Conservation (phyloP, 2,329 filamentous ascomycete genomes). For the Exophiala xenobiotica region DNA sequence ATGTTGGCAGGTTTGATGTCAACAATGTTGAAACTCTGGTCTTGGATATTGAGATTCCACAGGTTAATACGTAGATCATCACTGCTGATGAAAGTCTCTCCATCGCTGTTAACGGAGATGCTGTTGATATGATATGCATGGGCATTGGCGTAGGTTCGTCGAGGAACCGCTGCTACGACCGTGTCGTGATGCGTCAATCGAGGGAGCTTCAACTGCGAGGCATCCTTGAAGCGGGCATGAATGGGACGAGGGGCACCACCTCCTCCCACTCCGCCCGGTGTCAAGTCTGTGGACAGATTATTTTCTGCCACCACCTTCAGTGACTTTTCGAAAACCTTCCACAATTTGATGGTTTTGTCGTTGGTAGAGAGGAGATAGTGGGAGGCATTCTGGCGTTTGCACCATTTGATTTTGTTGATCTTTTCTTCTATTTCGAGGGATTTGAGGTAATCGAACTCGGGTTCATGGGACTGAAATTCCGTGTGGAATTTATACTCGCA, state of each 20-base stretch:
- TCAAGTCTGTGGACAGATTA: conserved; percentile 92
- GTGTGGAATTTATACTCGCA: conserved; percentile 99
- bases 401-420: conserved; percentile 99
- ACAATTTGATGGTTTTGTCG: conserved; percentile 99
- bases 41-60: conserved; percentile 99
- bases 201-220: conserved; percentile 85
- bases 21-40: conserved; percentile 99
- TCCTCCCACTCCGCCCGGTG: conserved; percentile 68
- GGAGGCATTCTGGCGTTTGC: conserved; percentile 93
- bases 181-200: conserved; percentile 97
- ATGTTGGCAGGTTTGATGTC: conserved; percentile 99
- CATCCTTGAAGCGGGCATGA: conserved; percentile 72
- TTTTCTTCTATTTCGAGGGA: conserved; percentile 99
- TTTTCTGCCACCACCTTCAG: conserved; percentile 99
- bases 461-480: conserved; percentile 98
- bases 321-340: conserved; percentile 99
- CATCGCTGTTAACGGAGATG: conserved; percentile 99
- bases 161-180: conserved; percentile 91
- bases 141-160: conserved; percentile 95
- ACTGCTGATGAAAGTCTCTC: conserved; percentile 98
- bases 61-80: conserved; percentile 97
- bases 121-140: conserved; percentile 99
- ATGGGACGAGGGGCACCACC: conserved; percentile 74
- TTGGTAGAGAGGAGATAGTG: conserved; percentile 98
- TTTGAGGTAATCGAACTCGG: conserved; percentile 98